Evolutionary conservation across 139 green algal genomes (phyloP).

Genomic region (Nannochloris sp.): DNA sequence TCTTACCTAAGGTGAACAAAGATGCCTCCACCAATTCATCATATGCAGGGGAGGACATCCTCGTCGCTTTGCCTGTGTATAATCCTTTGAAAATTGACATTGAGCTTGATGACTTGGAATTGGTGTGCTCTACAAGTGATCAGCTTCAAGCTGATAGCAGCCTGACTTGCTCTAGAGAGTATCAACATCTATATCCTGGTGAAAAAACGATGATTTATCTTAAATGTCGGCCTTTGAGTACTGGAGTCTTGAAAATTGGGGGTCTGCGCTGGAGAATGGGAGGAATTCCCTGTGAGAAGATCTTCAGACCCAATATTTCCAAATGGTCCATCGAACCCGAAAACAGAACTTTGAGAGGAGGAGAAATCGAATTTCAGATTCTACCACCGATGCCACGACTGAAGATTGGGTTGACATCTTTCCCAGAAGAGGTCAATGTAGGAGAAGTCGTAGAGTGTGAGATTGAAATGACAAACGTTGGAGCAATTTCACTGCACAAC

Average conservation of each 20-base stretch:
- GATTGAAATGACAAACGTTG: slow-evolving; percentile 32
- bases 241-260: slow-evolving; percentile 49
- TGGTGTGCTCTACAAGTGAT: slow-evolving; percentile 39
- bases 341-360: background rate
- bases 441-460: slow-evolving; percentile 26
- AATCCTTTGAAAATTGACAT: slow-evolving; percentile 73
- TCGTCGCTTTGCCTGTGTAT: slow-evolving; percentile 55
- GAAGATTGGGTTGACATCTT: slow-evolving; percentile 26
- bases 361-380: slow-evolving; percentile 39
- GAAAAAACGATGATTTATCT: slow-evolving; percentile 46
- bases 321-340: background rate
- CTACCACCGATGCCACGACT: slow-evolving; percentile 51
- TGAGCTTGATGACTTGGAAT: slow-evolving; percentile 40
- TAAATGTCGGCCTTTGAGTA: slow-evolving; percentile 18
- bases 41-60: slow-evolving; percentile 58
- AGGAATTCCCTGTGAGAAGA: slow-evolving; percentile 30
- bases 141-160: too few species aligned
- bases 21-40: slow-evolving; percentile 22
- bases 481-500: slow-evolving; percentile 23
- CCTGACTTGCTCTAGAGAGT: too few species aligned
- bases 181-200: slow-evolving; percentile 8
- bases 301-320: background rate
- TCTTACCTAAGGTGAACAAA: background rate
- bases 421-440: slow-evolving; percentile 23
- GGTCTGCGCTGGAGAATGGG: slow-evolving; percentile 57